Base-by-base conservation (phyloP, 2,329 filamentous ascomycete species). In the Mycosphaerella sp. region DNA sequence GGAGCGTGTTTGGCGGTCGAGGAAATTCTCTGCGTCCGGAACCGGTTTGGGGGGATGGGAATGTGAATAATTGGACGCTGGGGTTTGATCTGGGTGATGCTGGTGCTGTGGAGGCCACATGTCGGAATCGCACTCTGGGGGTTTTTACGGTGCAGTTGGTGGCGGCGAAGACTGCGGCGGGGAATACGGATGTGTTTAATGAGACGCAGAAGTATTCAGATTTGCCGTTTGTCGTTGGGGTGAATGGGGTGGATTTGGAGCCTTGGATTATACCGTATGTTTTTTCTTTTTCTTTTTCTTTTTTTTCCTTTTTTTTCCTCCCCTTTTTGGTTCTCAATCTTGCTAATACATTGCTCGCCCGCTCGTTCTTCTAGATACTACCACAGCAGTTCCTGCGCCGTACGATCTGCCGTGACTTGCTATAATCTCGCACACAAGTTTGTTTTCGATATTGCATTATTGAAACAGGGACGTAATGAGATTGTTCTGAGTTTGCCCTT, bases 71-170 rank as follows among this genome's bases (percentile, higher is more conserved):
- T 66, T 83, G 80, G 81, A 83, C 77, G 0, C 70, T 84, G 29
- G 62, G 74, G 0, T 84, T 82, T 55, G 73, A 79, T 51, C 62
- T 80, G 14, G 14, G 14, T 17, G 14, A 17, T 17, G 14, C 14
- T 47, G 67, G 69, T 7, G 26, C 26, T 4, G 26, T 4, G 4
- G 64, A 71, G 31, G 62, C 69, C 0, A 69, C 79, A 47, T 60
- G 82, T 1, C 48, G 32, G 8, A 60, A 66, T 2, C 66, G 68
- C 5, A 66, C 67, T 4, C 70, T 71, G 23, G 82, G 80, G 0
- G 84, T 79, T 0, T 77, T 85, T 26, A 85, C 82, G 0, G 74
- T 85, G 1, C 82, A 85, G 63, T 72, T 85, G 1, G 82, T 82
- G 0, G 82, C 78, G 2, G 82, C 78, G 1, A 85, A 85, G 69